These are phyloP conservation scores for Backusella parvicylindrica DNA, from an alignment of 192 early-diverging fungal genomes.

Conservation along the genomic window DNA sequence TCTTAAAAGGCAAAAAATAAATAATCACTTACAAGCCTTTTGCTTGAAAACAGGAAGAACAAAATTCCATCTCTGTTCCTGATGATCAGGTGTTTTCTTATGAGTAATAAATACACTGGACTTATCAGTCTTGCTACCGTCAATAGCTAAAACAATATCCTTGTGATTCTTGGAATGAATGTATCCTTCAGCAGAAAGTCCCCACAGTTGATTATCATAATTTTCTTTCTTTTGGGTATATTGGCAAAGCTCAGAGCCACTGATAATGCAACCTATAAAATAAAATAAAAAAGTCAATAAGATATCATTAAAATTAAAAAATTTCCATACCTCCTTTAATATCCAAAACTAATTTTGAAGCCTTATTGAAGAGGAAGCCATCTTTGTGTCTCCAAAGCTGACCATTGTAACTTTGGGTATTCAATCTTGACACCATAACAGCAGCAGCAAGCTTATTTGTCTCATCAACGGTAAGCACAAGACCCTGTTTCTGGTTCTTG, in stretches of 20 bases:
- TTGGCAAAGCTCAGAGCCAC: constrained; percentile 18
- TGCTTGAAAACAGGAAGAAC: constrained; percentile 34
- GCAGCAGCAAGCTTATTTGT: constrained; percentile 20
- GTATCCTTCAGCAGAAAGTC: constrained; percentile 17
- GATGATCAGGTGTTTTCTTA: not conserved
- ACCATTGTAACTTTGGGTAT: constrained; percentile 18
- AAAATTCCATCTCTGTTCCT: constrained; percentile 34
- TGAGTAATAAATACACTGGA: not conserved
- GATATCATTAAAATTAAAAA: not conserved
- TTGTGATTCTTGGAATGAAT: constrained; percentile 22
- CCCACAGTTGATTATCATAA: constrained; percentile 31
- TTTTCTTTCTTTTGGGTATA: constrained; percentile 20
- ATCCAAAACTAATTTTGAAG: constrained; percentile 33
- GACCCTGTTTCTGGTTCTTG: constrained; percentile 23
- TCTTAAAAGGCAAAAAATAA: not conserved
- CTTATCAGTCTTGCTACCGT: not conserved
- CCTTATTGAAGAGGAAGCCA: constrained; percentile 38
- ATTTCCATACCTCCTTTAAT: constrained; percentile 27
- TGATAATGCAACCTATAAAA: constrained; percentile 10
- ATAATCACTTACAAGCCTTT: constrained; percentile 12
- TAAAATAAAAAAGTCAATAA: not conserved
- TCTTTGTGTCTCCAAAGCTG: constrained; percentile 39
- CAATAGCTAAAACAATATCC: constrained; percentile 16
- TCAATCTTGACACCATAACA: constrained; percentile 6
- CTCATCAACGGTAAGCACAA: constrained; percentile 30